Conservation (phyloP, 805 yeast species). For the Candida rishiriensis region DNA sequence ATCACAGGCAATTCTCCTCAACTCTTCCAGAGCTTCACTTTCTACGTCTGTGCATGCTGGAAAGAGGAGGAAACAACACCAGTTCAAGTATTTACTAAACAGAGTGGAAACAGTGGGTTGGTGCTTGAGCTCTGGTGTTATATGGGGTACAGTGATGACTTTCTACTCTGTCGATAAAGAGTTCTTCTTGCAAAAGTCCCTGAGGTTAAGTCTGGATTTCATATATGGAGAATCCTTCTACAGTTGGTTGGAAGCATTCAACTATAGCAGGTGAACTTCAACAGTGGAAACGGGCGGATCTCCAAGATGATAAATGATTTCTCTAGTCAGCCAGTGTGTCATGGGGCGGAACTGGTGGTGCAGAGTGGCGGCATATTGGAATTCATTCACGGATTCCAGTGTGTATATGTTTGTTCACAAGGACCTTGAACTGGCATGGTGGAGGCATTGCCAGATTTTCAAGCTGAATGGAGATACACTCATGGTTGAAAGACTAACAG, state of each 20-base stretch:
- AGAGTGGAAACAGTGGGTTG: constrained; percentile 38
- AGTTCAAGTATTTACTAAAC: constrained; percentile 8
- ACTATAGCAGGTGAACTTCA: constrained; percentile 12
- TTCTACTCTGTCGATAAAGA: constrained; percentile 60
- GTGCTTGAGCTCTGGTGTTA: constrained; percentile 56
- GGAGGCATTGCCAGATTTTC: too few relatives aligned
- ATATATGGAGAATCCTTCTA: constrained; percentile 57
- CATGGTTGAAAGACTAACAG: too few relatives aligned
- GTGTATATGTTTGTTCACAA: too few relatives aligned
- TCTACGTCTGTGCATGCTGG: neutral
- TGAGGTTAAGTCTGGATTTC: constrained; percentile 67
- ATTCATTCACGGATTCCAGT: too few relatives aligned
- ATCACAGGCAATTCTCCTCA: constrained; percentile 5
- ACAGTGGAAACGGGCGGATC: too few relatives aligned
- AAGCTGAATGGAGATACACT: too few relatives aligned
- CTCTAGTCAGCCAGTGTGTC: too few relatives aligned
- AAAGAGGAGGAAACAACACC: neutral
- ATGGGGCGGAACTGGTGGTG: too few relatives aligned
- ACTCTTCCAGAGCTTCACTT: too few relatives aligned
- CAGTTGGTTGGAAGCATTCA: constrained; percentile 28
- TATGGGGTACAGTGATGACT: constrained; percentile 75
- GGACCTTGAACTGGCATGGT: too few relatives aligned
- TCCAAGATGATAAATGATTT: too few relatives aligned
- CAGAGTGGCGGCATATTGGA: too few relatives aligned
- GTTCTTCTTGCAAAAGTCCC: constrained; percentile 52